phyloP scores from a whole-genome alignment of 2,329 filamentous ascomycete genomes.

The Lecanoromycetidae sp. region DNA sequence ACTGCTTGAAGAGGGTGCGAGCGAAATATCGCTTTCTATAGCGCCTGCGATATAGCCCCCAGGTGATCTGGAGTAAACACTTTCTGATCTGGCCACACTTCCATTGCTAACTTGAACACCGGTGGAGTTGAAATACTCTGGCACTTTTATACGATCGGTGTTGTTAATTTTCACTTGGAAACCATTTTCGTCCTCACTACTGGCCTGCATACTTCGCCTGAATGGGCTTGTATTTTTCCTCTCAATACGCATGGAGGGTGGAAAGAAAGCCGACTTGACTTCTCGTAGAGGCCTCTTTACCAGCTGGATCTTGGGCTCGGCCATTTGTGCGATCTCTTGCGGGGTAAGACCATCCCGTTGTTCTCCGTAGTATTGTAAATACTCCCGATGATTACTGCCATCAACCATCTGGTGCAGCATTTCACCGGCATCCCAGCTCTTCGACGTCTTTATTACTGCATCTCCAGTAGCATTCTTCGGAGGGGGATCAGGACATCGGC shows the following conservation, averaged over 20 bases:
- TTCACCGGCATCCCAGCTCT: no score
- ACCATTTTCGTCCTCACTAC: conserved; percentile 13
- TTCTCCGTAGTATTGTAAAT: conserved; percentile 1
- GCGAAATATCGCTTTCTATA: conserved; percentile 3
- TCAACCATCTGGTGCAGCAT: no score
- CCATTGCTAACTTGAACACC: conserved; percentile 2
- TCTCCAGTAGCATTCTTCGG: not conserved
- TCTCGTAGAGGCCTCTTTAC: conserved; percentile 17
- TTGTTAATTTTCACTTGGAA: not conserved
- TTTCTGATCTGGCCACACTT: conserved; percentile 25
- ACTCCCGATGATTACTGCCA: not conserved
- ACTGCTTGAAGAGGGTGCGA: conserved; percentile 3
- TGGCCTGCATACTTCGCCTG: conserved; percentile 17
- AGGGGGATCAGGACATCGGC: not conserved
- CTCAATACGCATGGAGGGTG: conserved; percentile 17
- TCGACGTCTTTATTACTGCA: not conserved
- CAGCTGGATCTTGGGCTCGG: conserved; percentile 14
- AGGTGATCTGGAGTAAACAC: conserved; percentile 33
- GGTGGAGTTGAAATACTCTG: conserved; percentile 14
- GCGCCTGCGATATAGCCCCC: conserved; percentile 24
- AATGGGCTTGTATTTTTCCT: conserved; percentile 20
- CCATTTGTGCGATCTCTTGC: conserved; percentile 18
- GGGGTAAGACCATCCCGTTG: conserved; percentile 20
- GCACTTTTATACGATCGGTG: conserved; percentile 17
- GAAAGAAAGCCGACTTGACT: conserved; percentile 19